A percentile compares a stretch with the other conserved stretches of the same genome.
Conservation (phyloP, 257 asterid species). For the Solanum chaucha region DNA sequence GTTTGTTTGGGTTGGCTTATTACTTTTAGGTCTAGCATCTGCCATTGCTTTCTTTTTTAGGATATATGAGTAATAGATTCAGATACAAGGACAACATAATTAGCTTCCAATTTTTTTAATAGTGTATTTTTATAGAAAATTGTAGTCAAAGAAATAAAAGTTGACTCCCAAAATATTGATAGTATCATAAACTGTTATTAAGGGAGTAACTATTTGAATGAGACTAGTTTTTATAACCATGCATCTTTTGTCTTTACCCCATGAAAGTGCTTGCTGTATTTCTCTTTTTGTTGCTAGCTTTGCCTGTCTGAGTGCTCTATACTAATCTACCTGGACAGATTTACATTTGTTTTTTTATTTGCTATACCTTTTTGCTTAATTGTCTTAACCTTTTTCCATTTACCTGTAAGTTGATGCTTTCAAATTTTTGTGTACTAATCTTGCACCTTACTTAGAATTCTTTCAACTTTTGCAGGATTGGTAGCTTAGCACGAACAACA, state of each 20-base stretch:
- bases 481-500: slow-evolving; percentile 72
- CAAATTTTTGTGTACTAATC: neutral
- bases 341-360: neutral
- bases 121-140: neutral
- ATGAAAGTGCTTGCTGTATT: neutral
- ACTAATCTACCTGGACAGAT: neutral
- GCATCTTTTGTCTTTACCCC: neutral
- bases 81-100: neutral
- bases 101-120: neutral
- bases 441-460: neutral
- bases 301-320: neutral
- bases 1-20: neutral
- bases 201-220: neutral
- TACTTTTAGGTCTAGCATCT: neutral
- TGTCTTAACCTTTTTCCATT: neutral
- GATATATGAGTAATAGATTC: neutral
- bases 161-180: neutral
- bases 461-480: slow-evolving; percentile 54
- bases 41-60: neutral
- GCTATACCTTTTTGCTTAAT: neutral
- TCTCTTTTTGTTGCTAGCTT: neutral
- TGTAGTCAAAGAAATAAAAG: neutral
- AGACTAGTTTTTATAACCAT: neutral
- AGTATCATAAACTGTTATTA: neutral
- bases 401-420: neutral